Conservation (phyloP, 1,139 yeast species). For the Suhomyces choctaworum region DNA sequence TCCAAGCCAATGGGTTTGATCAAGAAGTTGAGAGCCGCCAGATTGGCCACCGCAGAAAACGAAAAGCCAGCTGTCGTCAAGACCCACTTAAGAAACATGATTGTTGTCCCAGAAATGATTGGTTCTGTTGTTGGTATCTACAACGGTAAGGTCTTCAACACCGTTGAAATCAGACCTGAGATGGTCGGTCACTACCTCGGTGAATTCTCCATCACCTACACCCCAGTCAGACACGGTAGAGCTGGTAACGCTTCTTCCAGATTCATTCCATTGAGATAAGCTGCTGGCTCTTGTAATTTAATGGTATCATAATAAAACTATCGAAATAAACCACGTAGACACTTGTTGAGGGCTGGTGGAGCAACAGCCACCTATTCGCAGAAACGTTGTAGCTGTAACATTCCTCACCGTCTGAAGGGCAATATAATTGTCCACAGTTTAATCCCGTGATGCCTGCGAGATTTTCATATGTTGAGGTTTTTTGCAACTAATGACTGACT, state of each 20-base stretch:
- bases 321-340: slow-evolving; percentile 1
- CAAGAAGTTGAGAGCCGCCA: slow-evolving; percentile 98
- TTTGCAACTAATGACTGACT: slow-evolving; percentile 4
- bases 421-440: too few relatives aligned
- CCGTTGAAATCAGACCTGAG: slow-evolving; percentile 98
- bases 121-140: slow-evolving; percentile 98
- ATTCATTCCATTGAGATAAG: slow-evolving; percentile 68
- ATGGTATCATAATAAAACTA: slow-evolving; percentile 15
- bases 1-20: slow-evolving; percentile 95
- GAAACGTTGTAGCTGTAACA: too few relatives aligned
- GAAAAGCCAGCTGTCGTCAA: slow-evolving; percentile 98
- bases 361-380: too few relatives aligned
- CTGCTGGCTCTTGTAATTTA: slow-evolving; percentile 16
- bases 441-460: slow-evolving; percentile 7
- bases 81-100: slow-evolving; percentile 99
- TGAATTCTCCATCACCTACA: slow-evolving; percentile 99
- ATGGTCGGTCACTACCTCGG: slow-evolving; percentile 99
- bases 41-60: slow-evolving; percentile 85
- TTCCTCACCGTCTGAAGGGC: too few relatives aligned
- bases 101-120: slow-evolving; percentile 99
- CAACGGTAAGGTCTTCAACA: slow-evolving; percentile 99
- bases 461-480: slow-evolving; percentile 5
- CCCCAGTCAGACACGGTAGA: slow-evolving; percentile 99
- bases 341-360: too few relatives aligned
- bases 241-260: slow-evolving; percentile 93